A percentile compares a stretch with the other conserved stretches of the same genome.
Evolutionary conservation across 306 rosid genomes (phyloP).

Genomic region (Echinosophora koreensis): DNA sequence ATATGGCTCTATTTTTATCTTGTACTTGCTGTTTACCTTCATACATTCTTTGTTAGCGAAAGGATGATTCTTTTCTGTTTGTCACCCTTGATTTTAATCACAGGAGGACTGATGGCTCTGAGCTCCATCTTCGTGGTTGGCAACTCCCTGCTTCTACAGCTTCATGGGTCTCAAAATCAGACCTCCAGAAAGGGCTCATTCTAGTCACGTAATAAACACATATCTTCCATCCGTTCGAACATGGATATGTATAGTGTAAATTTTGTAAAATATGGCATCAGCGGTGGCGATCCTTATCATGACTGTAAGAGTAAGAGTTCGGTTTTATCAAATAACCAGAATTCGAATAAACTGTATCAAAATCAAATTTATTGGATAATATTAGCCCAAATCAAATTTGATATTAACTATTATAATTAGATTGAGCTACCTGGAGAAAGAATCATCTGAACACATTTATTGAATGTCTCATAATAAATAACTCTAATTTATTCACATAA

Average conservation of each 20-base stretch:
- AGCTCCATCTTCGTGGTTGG: constrained; percentile 94
- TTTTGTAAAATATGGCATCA: background rate
- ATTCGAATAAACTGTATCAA: no score
- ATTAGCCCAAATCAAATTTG: no score
- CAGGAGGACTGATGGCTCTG: constrained; percentile 98
- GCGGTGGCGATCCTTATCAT: background rate
- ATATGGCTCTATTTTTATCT: constrained; percentile 23
- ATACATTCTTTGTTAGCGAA: constrained; percentile 2
- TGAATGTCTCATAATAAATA: no score
- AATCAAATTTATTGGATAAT: no score
- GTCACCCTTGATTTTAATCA: constrained; percentile 43
- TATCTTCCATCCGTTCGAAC: constrained; percentile 5
- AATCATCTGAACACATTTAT: no score
- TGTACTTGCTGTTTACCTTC: constrained; percentile 26
- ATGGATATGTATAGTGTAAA: background rate
- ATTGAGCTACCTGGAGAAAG: no score
- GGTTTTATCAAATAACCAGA: background rate
- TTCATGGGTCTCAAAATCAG: constrained; percentile 58
- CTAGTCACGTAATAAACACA: constrained; percentile 27
- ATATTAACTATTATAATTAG: no score
- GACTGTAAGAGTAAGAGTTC: constrained; percentile 11
- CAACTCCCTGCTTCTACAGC: constrained; percentile 89
- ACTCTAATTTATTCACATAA: no score
- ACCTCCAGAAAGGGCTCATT: constrained; percentile 39
- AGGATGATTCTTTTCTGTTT: constrained; percentile 26